Evolutionary conservation across 805 yeast species (phyloP).

Genomic region (Yarrowia osloensis): DNA sequence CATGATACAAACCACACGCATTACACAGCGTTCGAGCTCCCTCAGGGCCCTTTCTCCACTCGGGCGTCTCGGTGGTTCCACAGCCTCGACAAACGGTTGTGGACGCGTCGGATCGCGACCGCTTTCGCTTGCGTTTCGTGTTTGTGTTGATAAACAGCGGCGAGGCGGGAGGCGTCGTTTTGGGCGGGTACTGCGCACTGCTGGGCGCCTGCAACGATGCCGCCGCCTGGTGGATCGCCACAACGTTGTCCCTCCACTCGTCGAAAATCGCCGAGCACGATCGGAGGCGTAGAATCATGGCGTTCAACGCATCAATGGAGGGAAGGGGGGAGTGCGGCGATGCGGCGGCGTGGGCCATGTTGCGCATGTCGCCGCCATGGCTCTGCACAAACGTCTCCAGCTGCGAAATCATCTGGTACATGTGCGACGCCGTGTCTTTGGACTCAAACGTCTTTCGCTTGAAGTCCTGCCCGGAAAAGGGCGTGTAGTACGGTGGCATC

Average conservation of each 20-base stretch:
- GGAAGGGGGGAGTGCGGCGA: constrained; percentile 7
- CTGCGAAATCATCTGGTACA: constrained; percentile 29
- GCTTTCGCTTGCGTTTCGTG: constrained; percentile 25
- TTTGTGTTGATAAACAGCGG: background rate
- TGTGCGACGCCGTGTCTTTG: constrained; percentile 26
- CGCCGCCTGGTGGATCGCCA: constrained; percentile 11
- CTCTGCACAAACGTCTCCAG: constrained; percentile 22
- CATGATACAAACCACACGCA: constrained; percentile 78
- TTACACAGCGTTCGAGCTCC: constrained; percentile 77
- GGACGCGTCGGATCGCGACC: constrained; percentile 11
- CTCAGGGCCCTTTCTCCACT: constrained; percentile 81
- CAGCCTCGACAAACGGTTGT: constrained; percentile 50
- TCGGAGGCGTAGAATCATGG: constrained; percentile 16
- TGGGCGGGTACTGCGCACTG: background rate
- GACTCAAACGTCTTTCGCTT: constrained; percentile 21
- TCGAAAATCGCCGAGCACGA: constrained; percentile 8
- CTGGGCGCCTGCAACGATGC: background rate
- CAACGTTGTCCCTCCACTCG: constrained; percentile 25
- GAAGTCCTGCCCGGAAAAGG: constrained; percentile 13
- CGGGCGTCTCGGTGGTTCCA: constrained; percentile 65
- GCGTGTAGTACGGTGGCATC: constrained; percentile 24
- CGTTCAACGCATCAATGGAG: constrained; percentile 9
- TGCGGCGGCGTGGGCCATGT: constrained; percentile 2
- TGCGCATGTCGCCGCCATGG: constrained; percentile 8
- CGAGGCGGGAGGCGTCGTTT: constrained; percentile 19